Percentiles rank a stretch among this genome's conserved stretches.
phyloP scores from a whole-genome alignment of 2,329 filamentous ascomycete genomes.

The Keithomyces neogunnii region DNA sequence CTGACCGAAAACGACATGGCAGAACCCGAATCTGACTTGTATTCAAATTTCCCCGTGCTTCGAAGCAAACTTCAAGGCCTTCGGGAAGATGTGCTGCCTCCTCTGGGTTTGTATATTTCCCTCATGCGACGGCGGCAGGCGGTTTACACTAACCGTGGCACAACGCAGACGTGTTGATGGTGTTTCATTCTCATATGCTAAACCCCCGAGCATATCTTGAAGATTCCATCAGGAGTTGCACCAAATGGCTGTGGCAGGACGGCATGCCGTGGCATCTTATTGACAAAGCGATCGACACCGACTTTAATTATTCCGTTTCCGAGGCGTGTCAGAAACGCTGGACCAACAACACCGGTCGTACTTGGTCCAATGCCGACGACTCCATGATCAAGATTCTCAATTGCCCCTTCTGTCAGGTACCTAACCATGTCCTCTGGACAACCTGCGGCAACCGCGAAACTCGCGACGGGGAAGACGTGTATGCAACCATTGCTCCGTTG shows the following conservation, averaged over 20 bases:
- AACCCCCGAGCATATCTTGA: constrained; percentile 69
- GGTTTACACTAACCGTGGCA: neutral
- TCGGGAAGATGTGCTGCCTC: constrained; percentile 40
- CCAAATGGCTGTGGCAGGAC: constrained; percentile 48
- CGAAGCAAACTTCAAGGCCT: constrained; percentile 18
- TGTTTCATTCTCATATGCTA: constrained; percentile 72
- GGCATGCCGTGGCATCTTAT: constrained; percentile 60
- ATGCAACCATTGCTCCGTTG: neutral
- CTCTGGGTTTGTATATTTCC: constrained; percentile 37
- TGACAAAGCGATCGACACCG: constrained; percentile 47
- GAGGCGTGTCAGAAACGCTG: constrained; percentile 38
- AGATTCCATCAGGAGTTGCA: constrained; percentile 55
- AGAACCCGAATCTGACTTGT: constrained; percentile 25
- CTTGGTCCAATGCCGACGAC: constrained; percentile 55
- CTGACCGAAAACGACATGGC: constrained; percentile 22
- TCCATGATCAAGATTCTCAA: constrained; percentile 33
- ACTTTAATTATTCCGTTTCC: constrained; percentile 47
- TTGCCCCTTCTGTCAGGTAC: constrained; percentile 45
- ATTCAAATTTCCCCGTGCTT: constrained; percentile 21
- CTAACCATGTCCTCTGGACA: constrained; percentile 50
- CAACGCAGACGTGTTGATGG: constrained; percentile 59
- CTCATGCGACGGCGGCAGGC: neutral
- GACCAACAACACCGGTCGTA: constrained; percentile 33
- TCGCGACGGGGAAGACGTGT: neutral
- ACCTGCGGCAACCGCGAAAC: constrained; percentile 31